Evolutionary conservation across 495 filamentous ascomycete genomes (phyloP).

Genomic region (Penicillium bialowiezense): DNA sequence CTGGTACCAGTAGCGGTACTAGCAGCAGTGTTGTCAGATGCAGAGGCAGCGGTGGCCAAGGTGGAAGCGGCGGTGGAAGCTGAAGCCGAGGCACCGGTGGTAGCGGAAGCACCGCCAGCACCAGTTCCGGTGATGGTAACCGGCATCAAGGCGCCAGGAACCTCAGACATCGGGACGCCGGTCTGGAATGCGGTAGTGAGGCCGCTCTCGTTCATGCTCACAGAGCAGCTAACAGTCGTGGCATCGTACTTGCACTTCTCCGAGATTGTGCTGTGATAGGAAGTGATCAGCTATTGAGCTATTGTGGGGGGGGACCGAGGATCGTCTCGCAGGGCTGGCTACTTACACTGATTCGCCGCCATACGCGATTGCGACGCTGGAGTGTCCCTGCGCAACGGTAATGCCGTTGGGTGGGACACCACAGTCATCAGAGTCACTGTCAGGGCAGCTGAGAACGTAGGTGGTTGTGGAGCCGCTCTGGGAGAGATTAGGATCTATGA

Average conservation of each 20-base stretch:
- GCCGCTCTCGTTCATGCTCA: neutral
- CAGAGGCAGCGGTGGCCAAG: conserved; percentile 2
- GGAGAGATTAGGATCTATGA: neutral
- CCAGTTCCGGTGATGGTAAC: no score
- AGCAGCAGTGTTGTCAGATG: neutral
- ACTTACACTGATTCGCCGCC: neutral
- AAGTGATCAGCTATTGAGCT: neutral
- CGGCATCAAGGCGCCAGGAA: neutral
- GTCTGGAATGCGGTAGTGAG: neutral
- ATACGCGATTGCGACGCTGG: neutral
- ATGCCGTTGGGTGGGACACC: conserved; percentile 1
- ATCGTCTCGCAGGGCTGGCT: neutral
- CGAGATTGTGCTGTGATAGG: neutral
- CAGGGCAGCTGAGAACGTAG: conserved; percentile 10
- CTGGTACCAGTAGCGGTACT: neutral
- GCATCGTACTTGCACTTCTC: conserved; percentile 5
- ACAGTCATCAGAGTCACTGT: neutral
- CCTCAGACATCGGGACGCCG: neutral
- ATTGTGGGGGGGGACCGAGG: neutral
- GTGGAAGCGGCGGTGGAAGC: conserved; percentile 11
- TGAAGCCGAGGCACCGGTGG: conserved; percentile 1
- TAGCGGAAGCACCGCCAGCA: conserved; percentile 2
- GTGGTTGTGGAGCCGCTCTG: conserved; percentile 14
- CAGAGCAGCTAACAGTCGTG: neutral
- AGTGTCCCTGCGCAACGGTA: conserved; percentile 1